Evolutionary conservation across 208 protist species (phyloP), one percentile per base, ranked within the genome.

Genomic region (Trypanosoma scelopori): DNA sequence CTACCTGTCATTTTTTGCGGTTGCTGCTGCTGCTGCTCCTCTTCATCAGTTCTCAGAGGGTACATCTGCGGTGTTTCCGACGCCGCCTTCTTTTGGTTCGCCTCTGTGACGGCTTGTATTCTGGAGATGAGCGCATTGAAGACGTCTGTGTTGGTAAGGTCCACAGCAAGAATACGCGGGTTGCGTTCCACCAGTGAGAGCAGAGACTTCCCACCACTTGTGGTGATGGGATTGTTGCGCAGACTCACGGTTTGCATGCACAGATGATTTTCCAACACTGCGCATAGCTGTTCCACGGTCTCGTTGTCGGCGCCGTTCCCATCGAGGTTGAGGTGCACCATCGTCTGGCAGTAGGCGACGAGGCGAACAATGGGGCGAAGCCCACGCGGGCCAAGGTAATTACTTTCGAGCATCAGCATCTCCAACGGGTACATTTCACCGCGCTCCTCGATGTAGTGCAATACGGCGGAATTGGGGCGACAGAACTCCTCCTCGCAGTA

Each of bases 371-470:
- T 84, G 1, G 92, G 90, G 0, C 81, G 75, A 22, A 95, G 74
- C 7, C 92, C 92, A 7, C 90, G 91, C 5, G 90, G 72, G 20
- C 92, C 92, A n/a, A 97, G 73, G 50, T 97, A 97, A 78, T 95
- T 95, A 66, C 78, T 77, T 16, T 73, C 51, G 5, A 97, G 74
- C 25, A 74, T 59, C 6, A 96, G 58, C 12, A 56, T 25, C 55
- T 71, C 65, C 23, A 91, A 62, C 5, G 67, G 67, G 28, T 45
- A 63, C 37, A 30, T 74, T 23, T 25, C 71, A 1, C 69, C 69
- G 55, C 76, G 74, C 51, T 89, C 68, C 51, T 85, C 67, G 15
- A 93, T 87, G 64, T 85, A 85, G 15, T 69, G 65, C 16, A 95
- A 59, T 22, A 97, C 68, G 11, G 92, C 87, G 0, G 88, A 93